Base-by-base conservation (phyloP, 2,329 filamentous ascomycete genomes). In the Amphichorda felina region DNA sequence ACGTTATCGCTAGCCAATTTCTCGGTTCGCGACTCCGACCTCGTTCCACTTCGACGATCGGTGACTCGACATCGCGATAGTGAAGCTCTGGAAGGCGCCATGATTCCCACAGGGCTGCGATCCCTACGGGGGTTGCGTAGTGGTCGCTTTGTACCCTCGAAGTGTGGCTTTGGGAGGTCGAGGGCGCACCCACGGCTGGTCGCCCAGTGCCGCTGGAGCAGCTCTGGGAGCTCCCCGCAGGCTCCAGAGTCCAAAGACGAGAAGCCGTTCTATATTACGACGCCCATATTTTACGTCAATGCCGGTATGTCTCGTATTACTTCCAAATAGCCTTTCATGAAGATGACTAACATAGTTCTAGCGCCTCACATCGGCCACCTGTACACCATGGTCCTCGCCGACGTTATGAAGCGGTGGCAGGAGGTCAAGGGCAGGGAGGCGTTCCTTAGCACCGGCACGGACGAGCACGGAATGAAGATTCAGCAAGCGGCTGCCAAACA, bases 221-320 rank as follows among this genome's bases (percentile, higher is more conserved):
- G 54, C 49, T 52, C 52, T 11, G 40, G 45, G 31, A 50, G 44
- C 46, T 48, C 48, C 3, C 37, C 39, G 16, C 34, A 34, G 29
- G 35, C 31, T 33, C 4, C 31, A 11, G n/a, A n/a, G n/a, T n/a
- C n/a, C n/a, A 33, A 37, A 2, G 34, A 24, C 22, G 45, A 50
- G 41, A 96, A 96, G 63, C 87, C 89, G 8, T 95, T 81, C 64
- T 98, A 96, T 66, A 70, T 94, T 50, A 96, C 91, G 5, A 93
- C 87, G 8, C 91, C 91, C 3, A 98, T 98, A 39, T 98, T 96
- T 66, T 98, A 98, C 59, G 91, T 98, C 63, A 98, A 98, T 72
- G 85, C 88, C 37, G 78, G 85, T 88, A 63, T 46, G 37, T 14
- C 22, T 11, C 8, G 14, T 4, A 1, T 24, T n/a, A n/a, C 18